Conservation (phyloP, 202 grass and related monocot genomes). For the Hordeum pubiflorum region DNA sequence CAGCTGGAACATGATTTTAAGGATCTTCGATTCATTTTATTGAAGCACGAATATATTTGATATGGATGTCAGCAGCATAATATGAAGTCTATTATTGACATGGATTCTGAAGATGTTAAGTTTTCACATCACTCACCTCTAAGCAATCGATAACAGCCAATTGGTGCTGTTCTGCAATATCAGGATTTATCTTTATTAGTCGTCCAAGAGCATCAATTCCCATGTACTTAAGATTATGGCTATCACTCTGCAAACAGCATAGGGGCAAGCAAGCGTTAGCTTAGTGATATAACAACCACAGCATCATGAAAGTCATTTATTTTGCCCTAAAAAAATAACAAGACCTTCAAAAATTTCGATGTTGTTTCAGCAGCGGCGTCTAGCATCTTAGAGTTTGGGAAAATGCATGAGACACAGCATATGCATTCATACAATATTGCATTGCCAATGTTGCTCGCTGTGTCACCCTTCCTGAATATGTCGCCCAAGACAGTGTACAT, state of each 20-base stretch:
- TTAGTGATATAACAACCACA: constrained; percentile 1
- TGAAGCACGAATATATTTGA: not conserved
- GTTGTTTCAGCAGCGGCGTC: constrained; percentile 92
- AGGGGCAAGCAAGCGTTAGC: constrained; percentile 14
- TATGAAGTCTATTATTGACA: not conserved
- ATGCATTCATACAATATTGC: constrained; percentile 95
- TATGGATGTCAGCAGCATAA: not conserved
- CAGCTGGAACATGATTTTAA: not conserved
- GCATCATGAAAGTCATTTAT: not conserved
- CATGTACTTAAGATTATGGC: constrained; percentile 99
- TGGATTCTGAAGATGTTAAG: not conserved
- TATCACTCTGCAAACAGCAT: constrained; percentile 68
- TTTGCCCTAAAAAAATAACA: not conserved
- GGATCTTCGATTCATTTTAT: not conserved
- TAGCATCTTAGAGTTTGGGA: constrained; percentile 80
- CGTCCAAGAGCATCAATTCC: constrained; percentile 95
- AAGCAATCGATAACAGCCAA: constrained; percentile 98
- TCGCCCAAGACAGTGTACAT: constrained; percentile 85
- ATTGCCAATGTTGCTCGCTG: constrained; percentile 96
- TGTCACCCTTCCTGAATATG: constrained; percentile 92
- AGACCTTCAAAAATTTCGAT: constrained; percentile 97
- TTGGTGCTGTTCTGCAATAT: constrained; percentile 98
- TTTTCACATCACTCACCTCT: constrained; percentile 54
- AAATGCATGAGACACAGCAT: constrained; percentile 98
- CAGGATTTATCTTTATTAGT: constrained; percentile 96